Evolutionary conservation across 2,329 filamentous ascomycete genomes (phyloP).

Genomic region (Ophiocordyceps sinensis): DNA sequence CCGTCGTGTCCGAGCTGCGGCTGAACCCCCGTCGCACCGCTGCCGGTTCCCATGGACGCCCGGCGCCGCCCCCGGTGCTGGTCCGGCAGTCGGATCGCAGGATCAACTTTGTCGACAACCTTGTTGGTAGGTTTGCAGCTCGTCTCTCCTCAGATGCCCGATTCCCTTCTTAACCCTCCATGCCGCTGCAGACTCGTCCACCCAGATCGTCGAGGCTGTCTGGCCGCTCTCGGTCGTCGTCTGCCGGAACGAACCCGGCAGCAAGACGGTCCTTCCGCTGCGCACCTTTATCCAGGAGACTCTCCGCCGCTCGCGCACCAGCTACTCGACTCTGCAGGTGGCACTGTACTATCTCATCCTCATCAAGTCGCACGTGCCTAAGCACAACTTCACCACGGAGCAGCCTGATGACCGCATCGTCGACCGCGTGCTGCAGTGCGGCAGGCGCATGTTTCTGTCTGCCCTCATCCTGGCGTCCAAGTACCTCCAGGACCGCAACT

Average conservation of each 20-base stretch:
- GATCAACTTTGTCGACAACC: slow-evolving; percentile 87
- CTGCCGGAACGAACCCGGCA: slow-evolving; percentile 56
- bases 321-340: slow-evolving; percentile 94
- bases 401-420: slow-evolving; percentile 59
- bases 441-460: slow-evolving; percentile 91
- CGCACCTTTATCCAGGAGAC: slow-evolving; percentile 97
- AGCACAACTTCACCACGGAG: slow-evolving; percentile 73
- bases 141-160: slow-evolving; percentile 5
- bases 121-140: slow-evolving; percentile 72
- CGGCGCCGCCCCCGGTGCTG: slow-evolving; percentile 56
- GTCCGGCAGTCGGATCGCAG: slow-evolving; percentile 84
- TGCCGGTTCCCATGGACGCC: slow-evolving; percentile 37
- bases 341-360: slow-evolving; percentile 92
- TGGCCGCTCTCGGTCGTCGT: slow-evolving; percentile 83
- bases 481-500: slow-evolving; percentile 95
- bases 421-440: slow-evolving; percentile 77
- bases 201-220: slow-evolving; percentile 92
- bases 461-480: slow-evolving; percentile 93
- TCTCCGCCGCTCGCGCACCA: slow-evolving; percentile 82
- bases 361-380: slow-evolving; percentile 80
- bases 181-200: slow-evolving; percentile 65
- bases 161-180: slow-evolving; percentile 18
- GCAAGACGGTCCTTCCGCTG: slow-evolving; percentile 71
- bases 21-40: slow-evolving; percentile 48
- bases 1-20: slow-evolving; percentile 46